Percentiles rank a stretch among this genome's conserved stretches.
These are phyloP conservation scores for Leptosphaerulina australis DNA, from an alignment of 2,329 filamentous ascomycete genomes.

Conservation along the genomic window DNA sequence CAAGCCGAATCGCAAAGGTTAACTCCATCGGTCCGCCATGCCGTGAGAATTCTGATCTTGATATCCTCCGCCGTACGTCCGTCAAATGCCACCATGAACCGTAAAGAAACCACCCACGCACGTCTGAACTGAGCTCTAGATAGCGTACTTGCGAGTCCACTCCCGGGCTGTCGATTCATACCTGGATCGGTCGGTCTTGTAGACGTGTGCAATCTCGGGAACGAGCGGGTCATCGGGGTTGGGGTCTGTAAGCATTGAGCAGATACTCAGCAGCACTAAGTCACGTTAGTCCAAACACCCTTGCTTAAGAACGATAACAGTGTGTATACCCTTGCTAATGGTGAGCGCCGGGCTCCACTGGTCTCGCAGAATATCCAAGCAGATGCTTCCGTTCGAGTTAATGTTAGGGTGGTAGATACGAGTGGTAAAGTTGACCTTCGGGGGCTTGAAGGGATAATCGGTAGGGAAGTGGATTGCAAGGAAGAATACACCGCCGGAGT, in stretches of 20 bases:
- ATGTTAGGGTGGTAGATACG: constrained; percentile 99
- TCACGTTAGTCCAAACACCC: constrained; percentile 27
- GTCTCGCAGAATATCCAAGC: constrained; percentile 95
- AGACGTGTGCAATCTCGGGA: constrained; percentile 98
- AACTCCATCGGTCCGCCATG: constrained; percentile 40
- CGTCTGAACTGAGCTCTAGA: constrained; percentile 59
- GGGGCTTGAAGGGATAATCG: constrained; percentile 99
- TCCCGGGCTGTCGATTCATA: constrained; percentile 97
- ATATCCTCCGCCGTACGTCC: constrained; percentile 27
- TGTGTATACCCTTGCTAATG: constrained; percentile 86
- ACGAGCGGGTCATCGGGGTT: constrained; percentile 99
- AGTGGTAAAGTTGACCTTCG: constrained; percentile 99
- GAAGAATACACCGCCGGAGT: constrained; percentile 99
- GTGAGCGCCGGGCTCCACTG: constrained; percentile 99
- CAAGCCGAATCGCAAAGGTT: constrained; percentile 35
- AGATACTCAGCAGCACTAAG: constrained; percentile 93
- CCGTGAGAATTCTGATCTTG: constrained; percentile 32
- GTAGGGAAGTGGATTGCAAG: constrained; percentile 98
- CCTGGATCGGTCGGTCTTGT: constrained; percentile 96
- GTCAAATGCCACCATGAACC: constrained; percentile 33
- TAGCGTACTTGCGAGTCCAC: constrained; percentile 99
- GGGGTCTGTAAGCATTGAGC: constrained; percentile 99
- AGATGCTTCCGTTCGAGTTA: constrained; percentile 99
- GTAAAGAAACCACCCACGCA: constrained; percentile 31
- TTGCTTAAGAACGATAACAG: not conserved